These are phyloP conservation scores for Trametes cingulata DNA, from an alignment of 768 basidiomycete species.

Conservation along the genomic window DNA sequence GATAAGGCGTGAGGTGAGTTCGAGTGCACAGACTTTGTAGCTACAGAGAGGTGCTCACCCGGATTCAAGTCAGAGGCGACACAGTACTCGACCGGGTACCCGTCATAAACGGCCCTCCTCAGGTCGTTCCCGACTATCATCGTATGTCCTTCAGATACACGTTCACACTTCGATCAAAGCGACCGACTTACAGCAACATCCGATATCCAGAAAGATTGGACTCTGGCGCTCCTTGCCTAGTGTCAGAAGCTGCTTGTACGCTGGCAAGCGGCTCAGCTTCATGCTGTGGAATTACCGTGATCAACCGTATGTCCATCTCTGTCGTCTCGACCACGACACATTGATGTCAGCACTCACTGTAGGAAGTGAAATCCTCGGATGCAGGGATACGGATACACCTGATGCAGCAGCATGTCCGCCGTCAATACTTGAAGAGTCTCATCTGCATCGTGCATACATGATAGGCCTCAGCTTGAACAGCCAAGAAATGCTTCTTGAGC, in stretches of 20 bases:
- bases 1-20: not conserved
- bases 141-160: too few relatives aligned
- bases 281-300: slow-evolving; percentile 7
- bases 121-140: slow-evolving; percentile 40
- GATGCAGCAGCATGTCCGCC: not conserved
- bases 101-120: slow-evolving; percentile 40
- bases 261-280: slow-evolving; percentile 21
- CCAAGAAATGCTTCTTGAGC: slow-evolving; percentile 28
- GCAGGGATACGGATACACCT: slow-evolving; percentile 31
- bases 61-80: slow-evolving; percentile 37
- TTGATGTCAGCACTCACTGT: slow-evolving; percentile 10
- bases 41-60: slow-evolving; percentile 26
- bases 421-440: not conserved
- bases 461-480: slow-evolving; percentile 26
- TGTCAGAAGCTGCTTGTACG: slow-evolving; percentile 29
- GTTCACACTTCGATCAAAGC: not conserved
- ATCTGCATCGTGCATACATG: slow-evolving; percentile 5
- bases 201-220: slow-evolving; percentile 44
- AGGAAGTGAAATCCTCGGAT: slow-evolving; percentile 26
- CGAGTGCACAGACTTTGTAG: not conserved
- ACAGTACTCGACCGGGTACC: slow-evolving; percentile 40
- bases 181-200: slow-evolving; percentile 40
- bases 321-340: too few relatives aligned
- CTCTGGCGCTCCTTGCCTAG: slow-evolving; percentile 37
- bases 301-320: not conserved